phyloP scores from a whole-genome alignment of 2,329 filamentous ascomycete species.

The Microthyrium microscopicum region DNA sequence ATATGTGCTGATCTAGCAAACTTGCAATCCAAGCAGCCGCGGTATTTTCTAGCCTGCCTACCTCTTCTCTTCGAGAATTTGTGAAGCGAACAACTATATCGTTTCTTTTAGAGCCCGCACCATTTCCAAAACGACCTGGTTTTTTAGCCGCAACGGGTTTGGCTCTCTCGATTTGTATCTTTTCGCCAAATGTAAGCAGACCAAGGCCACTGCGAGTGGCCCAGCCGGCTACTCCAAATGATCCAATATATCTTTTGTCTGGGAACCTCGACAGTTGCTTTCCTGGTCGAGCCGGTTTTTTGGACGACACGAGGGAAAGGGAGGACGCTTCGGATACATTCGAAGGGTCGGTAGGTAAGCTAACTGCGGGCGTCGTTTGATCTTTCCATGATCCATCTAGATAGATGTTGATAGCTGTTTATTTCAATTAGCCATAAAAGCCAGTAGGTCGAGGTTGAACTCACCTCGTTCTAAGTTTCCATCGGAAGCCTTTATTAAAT shows the following conservation, averaged over 20 bases:
- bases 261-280: slow-evolving; percentile 28
- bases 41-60: slow-evolving; percentile 76
- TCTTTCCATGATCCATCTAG: slow-evolving; percentile 45
- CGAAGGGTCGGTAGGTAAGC: too few species aligned
- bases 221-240: slow-evolving; percentile 86
- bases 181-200: slow-evolving; percentile 64
- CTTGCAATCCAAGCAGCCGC: slow-evolving; percentile 83
- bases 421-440: slow-evolving; percentile 9
- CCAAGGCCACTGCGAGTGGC: slow-evolving; percentile 66
- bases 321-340: too few species aligned
- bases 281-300: slow-evolving; percentile 1
- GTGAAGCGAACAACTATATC: slow-evolving; percentile 91
- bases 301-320: background rate
- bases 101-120: slow-evolving; percentile 45
- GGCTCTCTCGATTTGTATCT: slow-evolving; percentile 73
- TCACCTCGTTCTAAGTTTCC: slow-evolving; percentile 36
- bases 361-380: slow-evolving; percentile 7
- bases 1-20: slow-evolving; percentile 77
- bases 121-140: slow-evolving; percentile 22
- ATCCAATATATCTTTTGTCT: slow-evolving; percentile 61
- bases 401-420: slow-evolving; percentile 43
- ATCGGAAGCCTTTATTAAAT: slow-evolving; percentile 32
- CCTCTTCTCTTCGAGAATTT: slow-evolving; percentile 58
- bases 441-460: background rate
- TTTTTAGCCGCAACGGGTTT: slow-evolving; percentile 24